These are phyloP conservation scores for Ceratobasidium papillatum DNA, from an alignment of 1,284 basidiomycete species.

Conservation along the genomic window DNA sequence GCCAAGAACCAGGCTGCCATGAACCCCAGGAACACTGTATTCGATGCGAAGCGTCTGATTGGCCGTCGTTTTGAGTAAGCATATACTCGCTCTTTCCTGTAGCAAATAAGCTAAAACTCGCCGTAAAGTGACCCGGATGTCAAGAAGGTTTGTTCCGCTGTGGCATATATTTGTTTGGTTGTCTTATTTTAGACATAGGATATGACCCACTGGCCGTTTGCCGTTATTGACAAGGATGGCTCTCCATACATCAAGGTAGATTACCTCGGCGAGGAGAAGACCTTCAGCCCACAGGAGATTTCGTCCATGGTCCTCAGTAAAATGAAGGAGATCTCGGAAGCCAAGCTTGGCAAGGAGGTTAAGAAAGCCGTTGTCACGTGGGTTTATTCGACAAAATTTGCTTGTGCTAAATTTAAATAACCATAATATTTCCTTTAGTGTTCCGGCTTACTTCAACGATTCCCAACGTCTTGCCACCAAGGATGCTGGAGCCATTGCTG, in stretches of 20 bases:
- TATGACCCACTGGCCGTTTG: slow-evolving; percentile 81
- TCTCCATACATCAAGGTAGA: slow-evolving; percentile 65
- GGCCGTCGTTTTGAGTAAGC: slow-evolving; percentile 64
- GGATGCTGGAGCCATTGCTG: slow-evolving; percentile 68
- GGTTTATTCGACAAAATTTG: slow-evolving; percentile 47
- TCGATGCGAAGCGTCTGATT: slow-evolving; percentile 97
- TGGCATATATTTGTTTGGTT: slow-evolving; percentile 22
- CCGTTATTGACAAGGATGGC: slow-evolving; percentile 65
- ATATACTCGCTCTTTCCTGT: slow-evolving; percentile 20
- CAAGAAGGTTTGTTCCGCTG: slow-evolving; percentile 68
- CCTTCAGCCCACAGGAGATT: slow-evolving; percentile 75
- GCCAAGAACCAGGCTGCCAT: slow-evolving; percentile 98
- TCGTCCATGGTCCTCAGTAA: slow-evolving; percentile 98
- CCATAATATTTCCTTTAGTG: slow-evolving; percentile 57
- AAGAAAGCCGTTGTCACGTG: slow-evolving; percentile 71
- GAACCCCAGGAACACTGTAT: slow-evolving; percentile 96
- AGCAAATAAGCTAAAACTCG: not conserved
- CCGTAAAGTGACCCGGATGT: slow-evolving; percentile 77
- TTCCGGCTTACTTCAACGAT: slow-evolving; percentile 76
- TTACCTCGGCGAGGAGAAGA: slow-evolving; percentile 71
- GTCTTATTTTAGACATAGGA: slow-evolving; percentile 59
- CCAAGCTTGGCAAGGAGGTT: slow-evolving; percentile 69
- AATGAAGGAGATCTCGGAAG: slow-evolving; percentile 89
- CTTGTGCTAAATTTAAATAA: not conserved
- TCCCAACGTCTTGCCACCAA: slow-evolving; percentile 72